Evolutionary conservation across 75 land plant genomes (phyloP).

Genomic region (Adiantum capillusveneris): DNA sequence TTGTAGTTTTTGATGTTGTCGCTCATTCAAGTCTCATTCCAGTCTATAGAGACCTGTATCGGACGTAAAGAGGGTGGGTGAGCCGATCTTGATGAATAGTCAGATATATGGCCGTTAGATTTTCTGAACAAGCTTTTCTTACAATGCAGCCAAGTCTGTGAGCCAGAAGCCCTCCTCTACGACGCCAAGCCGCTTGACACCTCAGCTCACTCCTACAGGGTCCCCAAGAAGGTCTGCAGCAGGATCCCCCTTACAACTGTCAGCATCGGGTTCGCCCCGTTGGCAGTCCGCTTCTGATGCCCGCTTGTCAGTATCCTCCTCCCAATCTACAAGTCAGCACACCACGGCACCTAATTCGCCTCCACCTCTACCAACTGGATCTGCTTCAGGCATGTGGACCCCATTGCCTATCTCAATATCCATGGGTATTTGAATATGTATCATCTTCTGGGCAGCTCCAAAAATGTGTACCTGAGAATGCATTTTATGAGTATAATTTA

Average conservation of each 20-base stretch:
- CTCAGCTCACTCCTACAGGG: conserved; percentile 30
- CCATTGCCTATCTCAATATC: no score
- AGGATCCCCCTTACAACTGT: conserved; percentile 46
- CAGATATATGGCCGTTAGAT: no score
- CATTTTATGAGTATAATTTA: no score
- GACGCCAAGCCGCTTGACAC: conserved; percentile 62
- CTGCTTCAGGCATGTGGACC: conserved; percentile 11
- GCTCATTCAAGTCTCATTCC: neutral
- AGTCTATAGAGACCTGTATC: neutral
- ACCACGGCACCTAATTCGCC: conserved; percentile 44
- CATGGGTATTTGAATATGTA: no score
- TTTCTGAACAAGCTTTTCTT: neutral
- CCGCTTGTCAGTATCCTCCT: conserved; percentile 37
- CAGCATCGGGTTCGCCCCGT: conserved; percentile 51
- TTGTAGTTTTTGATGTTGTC: no score
- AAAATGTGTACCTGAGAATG: no score
- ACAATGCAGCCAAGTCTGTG: neutral
- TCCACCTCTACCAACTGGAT: conserved; percentile 31
- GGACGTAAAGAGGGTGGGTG: no score
- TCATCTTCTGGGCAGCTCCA: no score
- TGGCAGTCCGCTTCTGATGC: conserved; percentile 42
- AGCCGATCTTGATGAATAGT: no score
- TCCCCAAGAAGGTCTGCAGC: conserved; percentile 51
- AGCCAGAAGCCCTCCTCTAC: neutral
- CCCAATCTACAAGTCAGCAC: conserved; percentile 45